These are phyloP conservation scores for Strigomonas oncopelti DNA, from an alignment of 208 protist genomes.

Conservation along the genomic window DNA sequence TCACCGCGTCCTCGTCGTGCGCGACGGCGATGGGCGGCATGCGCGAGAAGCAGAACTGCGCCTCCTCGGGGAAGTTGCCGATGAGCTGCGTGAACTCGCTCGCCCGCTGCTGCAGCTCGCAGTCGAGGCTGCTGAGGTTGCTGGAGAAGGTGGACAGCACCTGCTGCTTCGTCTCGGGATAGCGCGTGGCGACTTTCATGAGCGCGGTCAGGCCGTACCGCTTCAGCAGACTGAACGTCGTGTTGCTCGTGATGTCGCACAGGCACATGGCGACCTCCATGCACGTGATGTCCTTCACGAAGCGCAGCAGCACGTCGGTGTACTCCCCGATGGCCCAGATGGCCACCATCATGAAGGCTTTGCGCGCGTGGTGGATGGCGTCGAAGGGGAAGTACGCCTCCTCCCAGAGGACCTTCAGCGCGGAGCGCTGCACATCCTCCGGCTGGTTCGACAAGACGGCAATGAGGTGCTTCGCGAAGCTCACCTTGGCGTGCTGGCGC, in stretches of 20 bases:
- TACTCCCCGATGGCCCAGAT: slow-evolving; percentile 98
- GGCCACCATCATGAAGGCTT: slow-evolving; percentile 88
- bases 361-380: slow-evolving; percentile 68
- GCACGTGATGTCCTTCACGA: slow-evolving; percentile 20
- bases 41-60: slow-evolving; percentile 60
- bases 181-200: slow-evolving; percentile 91
- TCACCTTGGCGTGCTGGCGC: slow-evolving; percentile 54
- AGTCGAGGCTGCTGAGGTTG: slow-evolving; percentile 75
- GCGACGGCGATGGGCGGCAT: slow-evolving; percentile 72
- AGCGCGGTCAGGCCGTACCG: slow-evolving; percentile 92
- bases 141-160: slow-evolving; percentile 54
- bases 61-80: slow-evolving; percentile 66
- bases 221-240: slow-evolving; percentile 69
- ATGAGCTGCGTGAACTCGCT: slow-evolving; percentile 88
- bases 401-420: slow-evolving; percentile 88
- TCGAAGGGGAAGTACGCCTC: slow-evolving; percentile 75
- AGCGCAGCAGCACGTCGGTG: slow-evolving; percentile 78
- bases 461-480: slow-evolving; percentile 84
- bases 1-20: slow-evolving; percentile 27
- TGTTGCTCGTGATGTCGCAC: slow-evolving; percentile 71
- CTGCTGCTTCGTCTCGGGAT: slow-evolving; percentile 35
- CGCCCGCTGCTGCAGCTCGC: slow-evolving; percentile 94
- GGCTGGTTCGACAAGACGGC: slow-evolving; percentile 79
- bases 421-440: slow-evolving; percentile 85
- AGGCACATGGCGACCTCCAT: slow-evolving; percentile 58